Conservation (phyloP, 1,284 basidiomycete species). For the Coniferiporia weirii region DNA sequence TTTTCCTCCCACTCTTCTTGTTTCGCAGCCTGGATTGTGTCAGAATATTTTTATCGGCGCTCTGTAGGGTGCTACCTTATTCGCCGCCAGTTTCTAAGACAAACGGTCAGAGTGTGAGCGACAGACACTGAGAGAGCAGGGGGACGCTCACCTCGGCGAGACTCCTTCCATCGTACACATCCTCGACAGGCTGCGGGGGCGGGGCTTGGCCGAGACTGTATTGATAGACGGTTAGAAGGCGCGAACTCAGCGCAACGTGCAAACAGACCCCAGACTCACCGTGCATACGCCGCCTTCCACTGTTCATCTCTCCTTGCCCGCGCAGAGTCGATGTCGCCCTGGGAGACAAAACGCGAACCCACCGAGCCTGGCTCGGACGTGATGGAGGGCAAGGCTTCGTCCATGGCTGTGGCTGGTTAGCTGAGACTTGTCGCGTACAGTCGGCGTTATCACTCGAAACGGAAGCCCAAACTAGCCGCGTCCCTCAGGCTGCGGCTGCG, state of each 20-base stretch:
- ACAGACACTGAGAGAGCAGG: background rate
- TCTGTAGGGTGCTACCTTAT: slow-evolving; percentile 47
- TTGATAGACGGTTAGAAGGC: slow-evolving; percentile 8
- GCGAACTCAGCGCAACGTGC: background rate
- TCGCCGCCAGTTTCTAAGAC: slow-evolving; percentile 72
- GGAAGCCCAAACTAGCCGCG: too few relatives aligned
- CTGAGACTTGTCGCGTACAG: background rate
- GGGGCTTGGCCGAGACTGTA: slow-evolving; percentile 81
- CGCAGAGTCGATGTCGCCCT: slow-evolving; percentile 75
- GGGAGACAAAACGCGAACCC: slow-evolving; percentile 75
- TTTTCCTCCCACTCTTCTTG: slow-evolving; percentile 94
- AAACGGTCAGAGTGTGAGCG: slow-evolving; percentile 18
- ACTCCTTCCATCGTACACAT: slow-evolving; percentile 81
- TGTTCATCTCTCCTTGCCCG: slow-evolving; percentile 75
- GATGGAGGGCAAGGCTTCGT: slow-evolving; percentile 56
- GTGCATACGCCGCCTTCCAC: slow-evolving; percentile 90
- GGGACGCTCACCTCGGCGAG: slow-evolving; percentile 73
- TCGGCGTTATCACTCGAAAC: too few relatives aligned
- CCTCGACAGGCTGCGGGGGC: slow-evolving; percentile 69
- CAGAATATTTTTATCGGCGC: slow-evolving; percentile 21
- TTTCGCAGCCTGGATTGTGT: slow-evolving; percentile 62
- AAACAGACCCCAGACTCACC: slow-evolving; percentile 39
- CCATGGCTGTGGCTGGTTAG: slow-evolving; percentile 24
- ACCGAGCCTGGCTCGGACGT: slow-evolving; percentile 48
- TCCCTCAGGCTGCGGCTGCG: too few relatives aligned